These are phyloP conservation scores for Fusarium dlaminii DNA, from an alignment of 2,329 filamentous ascomycete genomes.

Conservation along the genomic window DNA sequence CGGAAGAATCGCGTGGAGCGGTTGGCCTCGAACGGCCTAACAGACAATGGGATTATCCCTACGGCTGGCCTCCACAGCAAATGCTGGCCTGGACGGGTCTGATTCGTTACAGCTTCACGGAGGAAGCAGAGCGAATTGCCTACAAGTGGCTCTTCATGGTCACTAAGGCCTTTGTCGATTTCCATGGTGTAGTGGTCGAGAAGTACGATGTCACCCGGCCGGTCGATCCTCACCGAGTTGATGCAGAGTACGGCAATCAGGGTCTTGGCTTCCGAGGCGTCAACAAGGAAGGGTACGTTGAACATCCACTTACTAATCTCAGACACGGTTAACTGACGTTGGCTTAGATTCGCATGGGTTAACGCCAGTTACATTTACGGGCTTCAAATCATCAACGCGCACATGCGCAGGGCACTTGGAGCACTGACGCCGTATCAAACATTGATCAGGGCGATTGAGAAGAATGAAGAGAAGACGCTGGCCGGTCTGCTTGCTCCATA, in stretches of 20 bases:
- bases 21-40: constrained; percentile 87
- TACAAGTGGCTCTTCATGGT: constrained; percentile 99
- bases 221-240: constrained; percentile 90
- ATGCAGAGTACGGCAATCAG: constrained; percentile 98
- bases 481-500: constrained; percentile 51
- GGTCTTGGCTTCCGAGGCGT: constrained; percentile 95
- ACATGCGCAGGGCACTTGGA: constrained; percentile 89
- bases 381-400: constrained; percentile 85
- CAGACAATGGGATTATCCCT: constrained; percentile 98
- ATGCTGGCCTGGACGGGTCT: constrained; percentile 97
- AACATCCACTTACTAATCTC: neutral
- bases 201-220: constrained; percentile 97
- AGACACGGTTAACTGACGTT: constrained; percentile 41
- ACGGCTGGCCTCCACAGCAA: constrained; percentile 98
- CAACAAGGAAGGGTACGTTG: constrained; percentile 84
- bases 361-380: constrained; percentile 98
- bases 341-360: constrained; percentile 90
- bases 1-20: constrained; percentile 84
- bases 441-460: constrained; percentile 74
- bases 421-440: constrained; percentile 88
- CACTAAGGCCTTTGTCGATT: constrained; percentile 97
- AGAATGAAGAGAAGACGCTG: constrained; percentile 63
- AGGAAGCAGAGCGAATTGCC: constrained; percentile 86
- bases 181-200: constrained; percentile 97
- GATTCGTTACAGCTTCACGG: constrained; percentile 88